Evolutionary conservation across 495 filamentous ascomycete genomes (phyloP).

Genomic region (Podospora appendiculata): DNA sequence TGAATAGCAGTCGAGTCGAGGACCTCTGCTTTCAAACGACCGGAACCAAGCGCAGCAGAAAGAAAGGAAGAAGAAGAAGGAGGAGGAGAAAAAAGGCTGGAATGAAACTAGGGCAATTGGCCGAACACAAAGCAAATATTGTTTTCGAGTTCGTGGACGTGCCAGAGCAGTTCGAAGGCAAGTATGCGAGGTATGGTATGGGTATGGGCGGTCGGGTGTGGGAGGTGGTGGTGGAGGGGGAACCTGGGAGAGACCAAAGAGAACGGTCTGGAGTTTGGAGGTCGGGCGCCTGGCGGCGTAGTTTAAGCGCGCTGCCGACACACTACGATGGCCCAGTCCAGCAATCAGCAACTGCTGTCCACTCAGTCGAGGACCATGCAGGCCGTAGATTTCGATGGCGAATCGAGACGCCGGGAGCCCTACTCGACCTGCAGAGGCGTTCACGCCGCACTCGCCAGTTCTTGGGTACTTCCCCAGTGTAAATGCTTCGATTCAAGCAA

Average conservation of each 20-base stretch:
- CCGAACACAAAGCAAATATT: not conserved
- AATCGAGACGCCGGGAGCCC: constrained; percentile 5
- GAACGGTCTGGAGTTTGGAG: not conserved
- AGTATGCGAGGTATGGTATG: not conserved
- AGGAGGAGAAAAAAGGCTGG: not conserved
- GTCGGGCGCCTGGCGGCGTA: constrained; percentile 8
- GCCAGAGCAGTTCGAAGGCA: no score
- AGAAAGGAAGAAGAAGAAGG: not conserved
- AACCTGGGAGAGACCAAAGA: not conserved
- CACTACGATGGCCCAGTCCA: not conserved
- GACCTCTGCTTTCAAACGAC: no score
- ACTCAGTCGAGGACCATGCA: not conserved
- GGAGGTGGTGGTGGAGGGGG: not conserved
- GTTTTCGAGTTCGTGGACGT: not conserved
- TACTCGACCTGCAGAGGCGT: not conserved
- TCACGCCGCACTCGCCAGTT: not conserved
- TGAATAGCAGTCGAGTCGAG: no score
- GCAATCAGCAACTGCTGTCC: not conserved
- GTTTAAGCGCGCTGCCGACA: constrained; percentile 13
- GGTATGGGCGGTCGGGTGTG: not conserved
- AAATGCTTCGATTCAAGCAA: no score
- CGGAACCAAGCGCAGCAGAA: no score
- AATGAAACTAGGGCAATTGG: not conserved
- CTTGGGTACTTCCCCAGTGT: no score
- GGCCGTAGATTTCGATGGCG: not conserved